Evolutionary conservation across 192 early-diverging fungal genomes (phyloP), one percentile per base, ranked within the genome.

Genomic region (Coemansia aciculifera): DNA sequence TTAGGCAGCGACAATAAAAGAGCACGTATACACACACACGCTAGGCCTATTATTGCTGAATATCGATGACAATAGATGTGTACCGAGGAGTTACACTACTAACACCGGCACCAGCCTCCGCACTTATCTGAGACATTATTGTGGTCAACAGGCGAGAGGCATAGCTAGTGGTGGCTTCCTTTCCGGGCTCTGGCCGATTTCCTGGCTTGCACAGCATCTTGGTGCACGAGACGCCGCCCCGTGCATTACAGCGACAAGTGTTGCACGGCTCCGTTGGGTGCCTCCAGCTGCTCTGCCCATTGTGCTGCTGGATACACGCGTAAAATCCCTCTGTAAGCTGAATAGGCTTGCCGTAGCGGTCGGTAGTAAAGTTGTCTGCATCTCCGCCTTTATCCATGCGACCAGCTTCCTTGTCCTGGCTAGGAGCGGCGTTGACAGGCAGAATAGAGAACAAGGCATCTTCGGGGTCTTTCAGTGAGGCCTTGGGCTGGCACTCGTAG

Each of bases 231-330:
- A 83, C 36, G 0, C 64, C 38, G 9, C 80, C 80, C 11, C 12
- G 31, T 12, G 61, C 42, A 36, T 69, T 72, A 49, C 80, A 83
- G 19, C 66, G 46, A 56, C 80, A 83, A 0, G 66, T 74, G 46
- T 83, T 83, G 66, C 80, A 83, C 6, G 48, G 23, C 21, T 77
- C 68, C 2, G 9, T 43, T n/a, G 71, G 68, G 51, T 69, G 69
- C 13, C 31, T 65, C 80, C 80, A 83, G 32, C 43, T 38, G 31
- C 38, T 42, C 64, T 37, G 66, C 10, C 72, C 72, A 19, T 60
- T 69, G 31, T 83, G 80, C n/a, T 57, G 48, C 59, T 74, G 62
- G 19, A 74, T 21, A 59, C 79, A 82, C 9, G 64, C 39, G 36
- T 65, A 74, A 63, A 69, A 82, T 15, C 61, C 71, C 54, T 77